A percentile compares a stretch with the other conserved stretches of the same genome.
Evolutionary conservation across 345 rosid genomes (phyloP).

Genomic region (Linum trigynum): DNA sequence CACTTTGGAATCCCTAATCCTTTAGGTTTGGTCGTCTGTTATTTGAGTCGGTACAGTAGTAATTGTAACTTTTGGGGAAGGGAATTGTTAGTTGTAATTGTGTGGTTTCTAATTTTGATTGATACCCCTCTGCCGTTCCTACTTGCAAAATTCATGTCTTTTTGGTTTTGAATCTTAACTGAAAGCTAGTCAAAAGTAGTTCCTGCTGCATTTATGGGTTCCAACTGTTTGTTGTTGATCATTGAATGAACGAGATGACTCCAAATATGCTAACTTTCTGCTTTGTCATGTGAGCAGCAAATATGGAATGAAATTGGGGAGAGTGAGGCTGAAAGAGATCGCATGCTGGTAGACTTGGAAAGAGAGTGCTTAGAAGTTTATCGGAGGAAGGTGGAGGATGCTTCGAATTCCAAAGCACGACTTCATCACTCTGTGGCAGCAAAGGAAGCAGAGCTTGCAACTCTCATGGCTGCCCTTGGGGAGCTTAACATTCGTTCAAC

Average conservation of each 20-base stretch:
- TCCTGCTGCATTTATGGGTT: background rate
- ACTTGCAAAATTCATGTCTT: background rate
- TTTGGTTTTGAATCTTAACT: background rate
- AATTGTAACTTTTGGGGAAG: background rate
- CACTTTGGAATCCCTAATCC: background rate
- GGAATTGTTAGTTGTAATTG: background rate
- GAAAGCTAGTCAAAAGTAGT: constrained; percentile 2
- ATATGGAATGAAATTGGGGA: constrained; percentile 96
- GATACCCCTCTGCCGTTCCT: background rate
- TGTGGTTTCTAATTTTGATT: background rate
- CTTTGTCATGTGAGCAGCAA: constrained; percentile 51
- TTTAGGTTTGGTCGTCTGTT: background rate
- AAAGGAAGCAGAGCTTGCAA: constrained; percentile 90
- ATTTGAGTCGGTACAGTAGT: background rate
- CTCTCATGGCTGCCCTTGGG: constrained; percentile 83
- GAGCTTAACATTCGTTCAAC: constrained; percentile 57
- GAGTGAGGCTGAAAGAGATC: constrained; percentile 72
- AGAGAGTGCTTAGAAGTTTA: constrained; percentile 87
- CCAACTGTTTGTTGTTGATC: background rate
- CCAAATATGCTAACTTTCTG: background rate
- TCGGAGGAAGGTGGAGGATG: constrained; percentile 83
- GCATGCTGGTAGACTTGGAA: constrained; percentile 78
- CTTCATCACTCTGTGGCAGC: constrained; percentile 91
- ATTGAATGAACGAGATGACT: background rate
- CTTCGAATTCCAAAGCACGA: constrained; percentile 76